These are phyloP conservation scores for Eucalyptus virginea DNA, from an alignment of 345 rosid species.

Conservation along the genomic window DNA sequence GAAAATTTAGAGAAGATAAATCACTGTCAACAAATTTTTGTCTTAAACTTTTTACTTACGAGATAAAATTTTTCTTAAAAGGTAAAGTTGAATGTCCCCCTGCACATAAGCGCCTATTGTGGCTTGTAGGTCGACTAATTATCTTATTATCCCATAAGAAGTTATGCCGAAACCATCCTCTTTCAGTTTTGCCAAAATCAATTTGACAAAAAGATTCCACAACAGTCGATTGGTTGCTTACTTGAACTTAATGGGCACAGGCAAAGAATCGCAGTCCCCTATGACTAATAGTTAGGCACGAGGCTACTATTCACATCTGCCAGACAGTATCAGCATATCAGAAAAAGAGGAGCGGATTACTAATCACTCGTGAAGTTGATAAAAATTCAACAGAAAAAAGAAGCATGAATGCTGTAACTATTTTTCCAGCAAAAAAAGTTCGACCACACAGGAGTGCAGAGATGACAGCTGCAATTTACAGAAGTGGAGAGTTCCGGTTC, in stretches of 20 bases:
- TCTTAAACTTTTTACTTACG: too few species aligned
- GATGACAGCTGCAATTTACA: fast-evolving
- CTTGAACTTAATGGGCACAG: background rate
- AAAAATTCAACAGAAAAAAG: background rate
- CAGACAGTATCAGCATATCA: background rate
- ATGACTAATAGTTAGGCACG: background rate
- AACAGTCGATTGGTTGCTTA: background rate
- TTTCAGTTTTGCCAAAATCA: background rate
- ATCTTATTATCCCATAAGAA: background rate
- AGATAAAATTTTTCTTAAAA: background rate
- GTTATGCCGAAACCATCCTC: background rate
- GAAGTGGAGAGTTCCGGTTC: background rate
- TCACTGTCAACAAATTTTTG: too few species aligned
- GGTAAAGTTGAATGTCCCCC: background rate
- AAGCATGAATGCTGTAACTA: background rate
- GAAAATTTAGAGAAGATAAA: too few species aligned
- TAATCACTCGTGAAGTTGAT: background rate
- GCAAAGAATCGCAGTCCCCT: background rate
- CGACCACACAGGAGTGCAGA: fast-evolving
- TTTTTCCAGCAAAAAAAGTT: too few species aligned
- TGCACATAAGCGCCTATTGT: background rate
- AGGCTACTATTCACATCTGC: background rate
- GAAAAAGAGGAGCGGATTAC: background rate
- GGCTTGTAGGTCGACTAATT: background rate
- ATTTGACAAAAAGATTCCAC: background rate